Percentiles rank a stretch among this genome's conserved stretches.
Conservation (phyloP, 768 basidiomycete species). For the Rhodotorula paludigena region DNA sequence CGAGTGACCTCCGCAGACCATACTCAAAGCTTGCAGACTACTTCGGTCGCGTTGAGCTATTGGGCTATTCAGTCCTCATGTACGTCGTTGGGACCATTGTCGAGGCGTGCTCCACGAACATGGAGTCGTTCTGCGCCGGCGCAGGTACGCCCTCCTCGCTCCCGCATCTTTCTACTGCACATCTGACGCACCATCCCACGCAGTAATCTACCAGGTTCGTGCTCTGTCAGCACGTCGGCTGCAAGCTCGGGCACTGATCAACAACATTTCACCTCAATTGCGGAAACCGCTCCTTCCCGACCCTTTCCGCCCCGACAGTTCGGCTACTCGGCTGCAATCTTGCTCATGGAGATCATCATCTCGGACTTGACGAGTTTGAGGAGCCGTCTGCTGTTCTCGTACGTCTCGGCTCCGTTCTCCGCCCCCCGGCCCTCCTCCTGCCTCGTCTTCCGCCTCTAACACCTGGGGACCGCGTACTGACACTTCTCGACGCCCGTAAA, state of each 20-base stretch:
- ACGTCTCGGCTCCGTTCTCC: slow-evolving; percentile 43
- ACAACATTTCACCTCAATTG: not conserved
- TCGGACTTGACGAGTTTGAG: slow-evolving; percentile 45
- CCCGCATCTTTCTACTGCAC: slow-evolving; percentile 2
- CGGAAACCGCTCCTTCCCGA: too few species aligned
- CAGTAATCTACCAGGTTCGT: too few species aligned
- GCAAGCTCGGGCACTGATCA: too few species aligned
- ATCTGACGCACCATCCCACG: too few species aligned
- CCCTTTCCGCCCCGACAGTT: slow-evolving; percentile 30
- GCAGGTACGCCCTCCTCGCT: slow-evolving; percentile 29
- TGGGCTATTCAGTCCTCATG: slow-evolving; percentile 44
- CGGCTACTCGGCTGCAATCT: slow-evolving; percentile 43
- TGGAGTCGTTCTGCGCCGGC: slow-evolving; percentile 45
- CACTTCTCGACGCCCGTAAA: too few species aligned
- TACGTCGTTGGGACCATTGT: slow-evolving; percentile 43
- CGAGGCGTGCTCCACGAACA: slow-evolving; percentile 39
- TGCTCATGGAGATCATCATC: slow-evolving; percentile 46
- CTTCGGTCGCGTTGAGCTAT: slow-evolving; percentile 45
- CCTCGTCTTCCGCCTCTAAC: not conserved
- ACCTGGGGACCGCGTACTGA: too few species aligned
- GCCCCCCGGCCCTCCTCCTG: slow-evolving; percentile 40
- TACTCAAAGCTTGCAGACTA: slow-evolving; percentile 44
- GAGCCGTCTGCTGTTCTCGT: slow-evolving; percentile 44
- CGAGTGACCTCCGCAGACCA: not conserved
- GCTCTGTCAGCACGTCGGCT: too few species aligned